A percentile compares a stretch with the other conserved stretches of the same genome.
These are phyloP conservation scores for Mucor velutinosus DNA, from an alignment of 371 early-diverging fungal species.

Conservation along the genomic window DNA sequence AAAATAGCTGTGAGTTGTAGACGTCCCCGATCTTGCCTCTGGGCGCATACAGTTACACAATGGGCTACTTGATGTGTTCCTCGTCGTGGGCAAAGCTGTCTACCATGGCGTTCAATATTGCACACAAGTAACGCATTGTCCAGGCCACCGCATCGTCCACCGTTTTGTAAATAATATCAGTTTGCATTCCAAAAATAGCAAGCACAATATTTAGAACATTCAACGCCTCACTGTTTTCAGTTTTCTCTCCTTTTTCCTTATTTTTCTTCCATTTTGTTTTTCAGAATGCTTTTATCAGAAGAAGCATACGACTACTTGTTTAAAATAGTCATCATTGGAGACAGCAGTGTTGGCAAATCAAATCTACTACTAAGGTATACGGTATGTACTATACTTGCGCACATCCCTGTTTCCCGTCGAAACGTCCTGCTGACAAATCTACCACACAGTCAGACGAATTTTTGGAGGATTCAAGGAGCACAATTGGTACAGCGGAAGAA, in stretches of 20 bases:
- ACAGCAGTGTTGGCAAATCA: constrained; percentile 94
- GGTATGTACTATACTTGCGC: constrained; percentile 15
- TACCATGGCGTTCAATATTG: no score
- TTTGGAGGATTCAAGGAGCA: constrained; percentile 24
- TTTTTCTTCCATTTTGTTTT: neutral
- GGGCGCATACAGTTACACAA: no score
- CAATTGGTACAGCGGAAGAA: constrained; percentile 13
- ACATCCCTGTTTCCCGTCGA: neutral
- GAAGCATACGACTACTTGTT: constrained; percentile 89
- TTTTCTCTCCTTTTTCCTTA: neutral
- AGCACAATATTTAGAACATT: neutral
- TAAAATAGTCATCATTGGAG: constrained; percentile 90
- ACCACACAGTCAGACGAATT: constrained; percentile 21
- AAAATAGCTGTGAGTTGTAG: no score
- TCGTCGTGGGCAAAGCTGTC: no score
- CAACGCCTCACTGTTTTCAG: neutral
- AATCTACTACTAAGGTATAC: constrained; percentile 95
- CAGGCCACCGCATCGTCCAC: no score
- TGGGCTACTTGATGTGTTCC: no score
- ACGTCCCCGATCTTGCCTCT: no score
- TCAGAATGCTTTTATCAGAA: constrained; percentile 35
- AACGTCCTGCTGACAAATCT: neutral
- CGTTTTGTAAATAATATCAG: no score
- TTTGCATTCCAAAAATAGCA: no score
- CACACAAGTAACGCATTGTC: no score